Base-by-base conservation (phyloP, 2,329 filamentous ascomycete species). In the Apiospora saccharicola region DNA sequence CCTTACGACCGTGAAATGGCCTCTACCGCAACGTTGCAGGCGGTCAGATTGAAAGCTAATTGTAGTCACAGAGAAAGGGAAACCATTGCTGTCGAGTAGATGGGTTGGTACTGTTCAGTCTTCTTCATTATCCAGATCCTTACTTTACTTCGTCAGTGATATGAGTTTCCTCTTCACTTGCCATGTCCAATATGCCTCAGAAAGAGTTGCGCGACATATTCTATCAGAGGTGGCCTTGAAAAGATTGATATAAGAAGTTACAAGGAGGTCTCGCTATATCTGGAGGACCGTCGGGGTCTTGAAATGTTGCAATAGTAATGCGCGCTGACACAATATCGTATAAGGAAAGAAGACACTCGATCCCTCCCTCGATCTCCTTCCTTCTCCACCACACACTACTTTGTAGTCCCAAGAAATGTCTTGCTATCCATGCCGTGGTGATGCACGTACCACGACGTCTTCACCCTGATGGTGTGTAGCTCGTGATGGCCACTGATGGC, bases 401-500 rank as follows among this genome's bases (percentile, higher is more conserved):
- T 22, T 1, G 13, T n/a, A 6, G 3, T 1, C 26, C 19, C 19
- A 22, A 68, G 7, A 13, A 13, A n/a, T 4, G 64, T 44, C 64
- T 19, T 26, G 7, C 64, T 68, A 43, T 68, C 64, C 64, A 19
- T 37, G 5, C 53, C 53, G 3, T 61, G 53, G 19, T 68, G 37
- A 10, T 68, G 43, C 46, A 69, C 46, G 4, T 53, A 41, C 68
- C 68, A 69, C 10, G 68, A 69, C 8, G 26, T 69, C 68, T 69
- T 69, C 19, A 69, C 68, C 26, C 30, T 69, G 22, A 69, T 69
- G 7, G 46, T 5, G 10, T 53, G 14, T 10, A 51, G 46, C n/a
- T 69, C 68, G 5, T 69, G 68, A 4, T 16, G 37, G 37, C 7
- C 37, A 26, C n/a, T 6, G 37, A 41, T 8, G 37, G 16, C 12